phyloP scores from a whole-genome alignment of 805 yeast species.

The Candida schatavii region DNA sequence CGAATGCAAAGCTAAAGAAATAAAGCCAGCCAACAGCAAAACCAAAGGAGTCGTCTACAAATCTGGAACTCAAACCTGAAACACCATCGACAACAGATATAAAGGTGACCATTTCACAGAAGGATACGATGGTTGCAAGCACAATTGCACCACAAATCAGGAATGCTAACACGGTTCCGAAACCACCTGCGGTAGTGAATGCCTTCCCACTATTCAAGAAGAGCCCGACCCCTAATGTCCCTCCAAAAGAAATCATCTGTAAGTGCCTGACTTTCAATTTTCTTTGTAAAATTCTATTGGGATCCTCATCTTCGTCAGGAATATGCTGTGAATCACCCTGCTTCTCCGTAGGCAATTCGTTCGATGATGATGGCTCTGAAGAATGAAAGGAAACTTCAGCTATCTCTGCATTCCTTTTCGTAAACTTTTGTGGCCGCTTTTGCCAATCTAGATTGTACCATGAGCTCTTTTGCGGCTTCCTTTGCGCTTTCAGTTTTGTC shows the following conservation, averaged over 20 bases:
- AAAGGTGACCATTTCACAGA: slow-evolving; percentile 79
- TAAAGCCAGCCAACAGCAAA: slow-evolving; percentile 72
- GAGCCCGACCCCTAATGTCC: slow-evolving; percentile 76
- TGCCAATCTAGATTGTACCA: slow-evolving; percentile 6
- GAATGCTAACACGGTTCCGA: slow-evolving; percentile 71
- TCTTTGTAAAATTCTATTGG: slow-evolving; percentile 43
- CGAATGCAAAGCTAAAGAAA: slow-evolving; percentile 68
- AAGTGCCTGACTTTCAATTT: slow-evolving; percentile 63
- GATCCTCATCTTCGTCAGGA: slow-evolving; percentile 1
- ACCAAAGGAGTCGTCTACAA: slow-evolving; percentile 76
- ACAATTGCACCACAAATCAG: slow-evolving; percentile 63
- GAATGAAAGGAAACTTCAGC: slow-evolving; percentile 3
- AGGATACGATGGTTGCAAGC: slow-evolving; percentile 64
- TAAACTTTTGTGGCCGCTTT: not conserved
- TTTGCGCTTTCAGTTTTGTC: not conserved
- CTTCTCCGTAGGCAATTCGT: not conserved
- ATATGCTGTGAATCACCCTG: not conserved
- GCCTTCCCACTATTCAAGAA: slow-evolving; percentile 71
- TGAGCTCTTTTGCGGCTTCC: not conserved
- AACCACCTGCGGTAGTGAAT: slow-evolving; percentile 69
- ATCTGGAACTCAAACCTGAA: slow-evolving; percentile 69
- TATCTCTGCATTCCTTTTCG: not conserved
- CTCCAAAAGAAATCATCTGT: slow-evolving; percentile 77
- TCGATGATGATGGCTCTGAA: not conserved
- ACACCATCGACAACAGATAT: slow-evolving; percentile 80